These are phyloP conservation scores for Apophysomyces elegans DNA, from an alignment of 371 early-diverging fungal genomes.

Conservation along the genomic window DNA sequence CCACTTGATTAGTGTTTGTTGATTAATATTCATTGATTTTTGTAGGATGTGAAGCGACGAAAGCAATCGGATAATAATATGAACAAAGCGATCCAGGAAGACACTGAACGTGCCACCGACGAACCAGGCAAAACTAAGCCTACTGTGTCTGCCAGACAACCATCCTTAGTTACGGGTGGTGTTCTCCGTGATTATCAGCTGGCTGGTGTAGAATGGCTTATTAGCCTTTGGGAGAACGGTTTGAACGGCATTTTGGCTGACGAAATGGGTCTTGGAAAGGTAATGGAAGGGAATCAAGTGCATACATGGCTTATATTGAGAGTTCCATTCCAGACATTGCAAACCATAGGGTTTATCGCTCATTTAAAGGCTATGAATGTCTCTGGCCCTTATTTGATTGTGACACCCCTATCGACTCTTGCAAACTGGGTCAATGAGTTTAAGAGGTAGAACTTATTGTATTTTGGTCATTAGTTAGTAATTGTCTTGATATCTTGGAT, in stretches of 20 bases:
- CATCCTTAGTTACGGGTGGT: constrained; percentile 81
- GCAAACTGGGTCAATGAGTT: constrained; percentile 98
- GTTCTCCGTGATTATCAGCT: constrained; percentile 93
- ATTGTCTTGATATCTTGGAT: background rate
- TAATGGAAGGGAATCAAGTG: constrained; percentile 16
- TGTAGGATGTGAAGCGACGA: constrained; percentile 48
- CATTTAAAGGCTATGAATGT: constrained; percentile 82
- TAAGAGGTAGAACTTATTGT: constrained; percentile 58
- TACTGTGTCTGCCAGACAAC: constrained; percentile 72
- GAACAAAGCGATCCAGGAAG: constrained; percentile 39
- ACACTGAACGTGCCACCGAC: constrained; percentile 15
- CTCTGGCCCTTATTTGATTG: constrained; percentile 95
- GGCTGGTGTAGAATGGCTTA: constrained; percentile 98
- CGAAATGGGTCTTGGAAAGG: constrained; percentile 98
- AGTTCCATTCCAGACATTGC: constrained; percentile 77
- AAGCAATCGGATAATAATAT: constrained; percentile 39
- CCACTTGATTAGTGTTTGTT: background rate
- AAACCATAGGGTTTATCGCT: constrained; percentile 93
- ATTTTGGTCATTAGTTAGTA: background rate
- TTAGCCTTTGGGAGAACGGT: constrained; percentile 96
- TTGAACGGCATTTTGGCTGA: constrained; percentile 98
- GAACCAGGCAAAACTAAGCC: constrained; percentile 27
- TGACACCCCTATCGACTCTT: constrained; percentile 95
- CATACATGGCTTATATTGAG: background rate
- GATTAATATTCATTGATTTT: background rate